Base-by-base conservation (phyloP, 208 protist species). In the Trichomonas gallinae region DNA sequence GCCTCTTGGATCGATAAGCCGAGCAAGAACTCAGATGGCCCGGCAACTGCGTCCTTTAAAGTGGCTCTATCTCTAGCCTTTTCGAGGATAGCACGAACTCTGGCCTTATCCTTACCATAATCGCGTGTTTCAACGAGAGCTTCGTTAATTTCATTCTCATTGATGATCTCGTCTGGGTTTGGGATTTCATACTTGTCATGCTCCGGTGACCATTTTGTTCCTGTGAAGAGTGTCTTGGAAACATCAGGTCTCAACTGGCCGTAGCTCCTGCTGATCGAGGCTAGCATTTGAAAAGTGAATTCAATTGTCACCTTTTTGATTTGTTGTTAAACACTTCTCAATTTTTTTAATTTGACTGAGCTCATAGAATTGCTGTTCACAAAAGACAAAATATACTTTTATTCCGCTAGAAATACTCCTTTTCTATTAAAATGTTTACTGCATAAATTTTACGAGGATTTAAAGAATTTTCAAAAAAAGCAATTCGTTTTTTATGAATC, bases 1-100 rank as follows among this genome's bases (percentile, higher is more conserved):
- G 96, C 96, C 83, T 97, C 97, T 15, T 63, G 63, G 46, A 97
- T 81, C 45, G 49, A 83, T 8, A 97, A 81, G 4, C 97, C 97
- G 44, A 97, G 97, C 51, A 97, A 87, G 49, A 96, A 97, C 26
- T 97, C 97, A 13, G 42, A 48, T 48, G 42, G 42, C 51, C 40
- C 42, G 17, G 44, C 87, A 44, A 44, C 40, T 2, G 44, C 87
- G 44, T 93, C 87, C 44, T 93, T 93, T 8, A 93, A 9, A 26
- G 87, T 93, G 44, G 87, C 87, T 34, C 44, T 34, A 51, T 93
- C 87, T 51, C 44, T 93, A 0, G 87, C 87, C 44, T 93, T 93
- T 10, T 48, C n/a, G 17, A 93, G 44, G 36, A 93, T 51, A 48
- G 15, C 40, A 38, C 87, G 87, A 58, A 93, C 44, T 34, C 44